Evolutionary conservation across 179 eudicot species (phyloP).

Genomic region (Monotropa hypopitys): DNA sequence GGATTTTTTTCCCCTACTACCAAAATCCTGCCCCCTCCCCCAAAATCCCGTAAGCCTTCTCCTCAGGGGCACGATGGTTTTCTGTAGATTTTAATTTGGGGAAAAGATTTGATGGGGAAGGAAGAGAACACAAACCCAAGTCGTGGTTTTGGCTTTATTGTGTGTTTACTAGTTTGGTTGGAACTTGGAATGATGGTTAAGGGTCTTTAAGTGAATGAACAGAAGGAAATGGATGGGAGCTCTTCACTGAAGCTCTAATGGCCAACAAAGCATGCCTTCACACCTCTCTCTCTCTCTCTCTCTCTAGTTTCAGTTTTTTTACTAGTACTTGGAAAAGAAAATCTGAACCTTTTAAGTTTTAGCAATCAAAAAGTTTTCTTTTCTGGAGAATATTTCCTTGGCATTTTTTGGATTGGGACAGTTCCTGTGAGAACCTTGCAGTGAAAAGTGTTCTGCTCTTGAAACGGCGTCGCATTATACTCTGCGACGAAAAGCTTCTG

Average conservation of each 20-base stretch:
- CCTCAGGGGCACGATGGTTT: conserved; percentile 7
- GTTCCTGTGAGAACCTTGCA: background rate
- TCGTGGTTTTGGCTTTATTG: background rate
- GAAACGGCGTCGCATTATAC: background rate
- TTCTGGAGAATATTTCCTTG: background rate
- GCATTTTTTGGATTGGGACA: conserved; percentile 9
- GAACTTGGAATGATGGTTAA: conserved; percentile 10
- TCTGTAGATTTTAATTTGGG: background rate
- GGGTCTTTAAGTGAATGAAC: conserved; percentile 7
- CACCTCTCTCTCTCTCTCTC: background rate
- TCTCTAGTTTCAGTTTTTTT: background rate
- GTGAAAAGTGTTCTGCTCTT: background rate
- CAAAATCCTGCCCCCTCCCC: too few species aligned
- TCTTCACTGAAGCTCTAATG: conserved; percentile 43
- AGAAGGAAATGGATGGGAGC: conserved; percentile 15
- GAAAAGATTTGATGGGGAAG: conserved; percentile 9
- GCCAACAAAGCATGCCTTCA: conserved; percentile 72
- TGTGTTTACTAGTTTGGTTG: conserved; percentile 1
- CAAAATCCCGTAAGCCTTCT: too few species aligned
- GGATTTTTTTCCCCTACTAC: too few species aligned
- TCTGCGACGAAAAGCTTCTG: background rate
- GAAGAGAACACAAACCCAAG: conserved; percentile 12
- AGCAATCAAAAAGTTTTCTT: conserved; percentile 5
- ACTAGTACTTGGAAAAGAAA: conserved; percentile 14
- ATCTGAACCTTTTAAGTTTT: conserved; percentile 8